These are phyloP conservation scores for Phylloporus sp. DNA, from an alignment of 768 basidiomycete genomes.

Conservation along the genomic window DNA sequence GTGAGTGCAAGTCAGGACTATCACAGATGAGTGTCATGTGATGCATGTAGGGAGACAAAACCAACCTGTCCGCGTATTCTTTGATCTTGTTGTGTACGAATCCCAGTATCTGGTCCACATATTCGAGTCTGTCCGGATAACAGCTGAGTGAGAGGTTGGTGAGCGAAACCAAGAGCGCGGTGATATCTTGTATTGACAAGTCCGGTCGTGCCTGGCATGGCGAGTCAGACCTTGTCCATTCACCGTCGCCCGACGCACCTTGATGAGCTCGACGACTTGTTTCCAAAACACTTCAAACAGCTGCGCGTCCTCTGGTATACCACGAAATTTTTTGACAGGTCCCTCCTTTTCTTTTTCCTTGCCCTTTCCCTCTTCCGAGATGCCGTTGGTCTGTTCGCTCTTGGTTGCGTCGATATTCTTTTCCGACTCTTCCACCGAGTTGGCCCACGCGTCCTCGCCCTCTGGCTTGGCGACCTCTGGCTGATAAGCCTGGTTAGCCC, in stretches of 20 bases:
- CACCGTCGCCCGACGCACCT: constrained; percentile 47
- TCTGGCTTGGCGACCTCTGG: constrained; percentile 17
- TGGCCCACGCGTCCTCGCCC: constrained; percentile 26
- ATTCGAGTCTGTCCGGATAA: constrained; percentile 95
- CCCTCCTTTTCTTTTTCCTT: constrained; percentile 65
- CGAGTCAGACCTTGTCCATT: constrained; percentile 1
- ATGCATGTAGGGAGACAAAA: not conserved
- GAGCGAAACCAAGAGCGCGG: constrained; percentile 91
- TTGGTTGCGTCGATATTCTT: constrained; percentile 5
- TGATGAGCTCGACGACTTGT: constrained; percentile 96
- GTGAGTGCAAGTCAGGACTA: constrained; percentile 85
- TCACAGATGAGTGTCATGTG: not conserved
- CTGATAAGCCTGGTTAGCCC: constrained; percentile 49
- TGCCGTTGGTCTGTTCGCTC: constrained; percentile 16
- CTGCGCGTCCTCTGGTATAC: constrained; percentile 91
- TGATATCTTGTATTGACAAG: constrained; percentile 95
- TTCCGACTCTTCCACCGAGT: constrained; percentile 20
- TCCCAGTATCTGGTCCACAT: constrained; percentile 91
- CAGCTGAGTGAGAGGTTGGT: constrained; percentile 94
- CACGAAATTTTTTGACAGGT: constrained; percentile 80
- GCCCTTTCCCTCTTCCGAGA: constrained; percentile 27
- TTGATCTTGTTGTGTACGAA: constrained; percentile 86
- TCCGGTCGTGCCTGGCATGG: constrained; percentile 84
- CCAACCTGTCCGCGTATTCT: constrained; percentile 77
- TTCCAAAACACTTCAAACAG: constrained; percentile 99